Base-by-base conservation (phyloP, 345 rosid genomes). In the Lepidium africanum region DNA sequence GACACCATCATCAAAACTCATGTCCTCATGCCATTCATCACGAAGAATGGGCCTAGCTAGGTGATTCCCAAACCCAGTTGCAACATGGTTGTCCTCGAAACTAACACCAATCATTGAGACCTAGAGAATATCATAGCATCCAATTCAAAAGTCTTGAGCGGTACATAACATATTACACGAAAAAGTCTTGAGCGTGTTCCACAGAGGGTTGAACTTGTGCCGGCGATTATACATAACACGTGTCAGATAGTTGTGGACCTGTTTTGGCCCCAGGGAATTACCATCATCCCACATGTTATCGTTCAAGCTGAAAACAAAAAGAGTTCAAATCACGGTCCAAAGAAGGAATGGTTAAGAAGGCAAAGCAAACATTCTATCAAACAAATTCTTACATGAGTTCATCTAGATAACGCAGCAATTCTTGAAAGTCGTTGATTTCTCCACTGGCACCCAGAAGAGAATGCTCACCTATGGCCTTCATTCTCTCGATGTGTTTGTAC, bases 221-320 rank as follows among this genome's bases (percentile, higher is more conserved):
- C 98, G 88, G 76, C 96, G 86, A 66, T 85, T 88, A 54, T 90
- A 90, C 98, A 92, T 90, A 57, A 92, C 85, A 23, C 96, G 77
- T 13, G 93, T 88, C 76, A 92, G 79, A 67, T 88, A 92, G 83
- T 75, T 90, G 79, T 92, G 98, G 71, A 92, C 88, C 81, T 92
- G 97, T 77, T 92, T 88, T 12, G 98, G 98, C 65, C 98, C 98
- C 81, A 90, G 81, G 52, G 98, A 92, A 82, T 92, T 90, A 40
- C 96, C 96, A 70, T 88, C 98, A 81, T 92, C 97, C 98, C 97
- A 90, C 96, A 92, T 90, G 59, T 88, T 85, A 84, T 92, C 98
- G 75, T 90, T 72, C 60, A 90, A 77, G 69, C 98, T 92, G 82
- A 15, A 46, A 57, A 57, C 38, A 58, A 8, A 5, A 46, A 57